phyloP scores from a whole-genome alignment of 176 grass and related monocot species.

The Canna indica region DNA sequence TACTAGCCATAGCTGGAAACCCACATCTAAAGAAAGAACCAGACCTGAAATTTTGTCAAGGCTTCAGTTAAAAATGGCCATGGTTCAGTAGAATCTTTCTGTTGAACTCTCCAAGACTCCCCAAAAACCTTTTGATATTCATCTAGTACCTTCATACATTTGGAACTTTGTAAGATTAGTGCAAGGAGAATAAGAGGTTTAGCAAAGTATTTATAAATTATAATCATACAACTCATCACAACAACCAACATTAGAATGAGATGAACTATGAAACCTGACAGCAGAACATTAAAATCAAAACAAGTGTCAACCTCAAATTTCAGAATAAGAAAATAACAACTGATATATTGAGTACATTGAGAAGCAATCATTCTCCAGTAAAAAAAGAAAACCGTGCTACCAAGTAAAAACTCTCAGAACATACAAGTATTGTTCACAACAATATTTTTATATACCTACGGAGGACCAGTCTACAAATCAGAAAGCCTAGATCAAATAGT shows the following conservation, averaged over 20 bases:
- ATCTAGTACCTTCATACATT: constrained; percentile 75
- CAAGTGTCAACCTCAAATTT: neutral
- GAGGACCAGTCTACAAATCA: neutral
- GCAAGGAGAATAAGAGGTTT: neutral
- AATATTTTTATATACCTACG: neutral
- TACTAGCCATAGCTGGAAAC: neutral
- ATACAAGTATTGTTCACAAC: neutral
- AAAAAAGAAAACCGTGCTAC: neutral
- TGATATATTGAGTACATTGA: neutral
- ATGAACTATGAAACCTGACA: neutral
- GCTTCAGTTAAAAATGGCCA: constrained; percentile 76
- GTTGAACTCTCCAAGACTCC: constrained; percentile 79
- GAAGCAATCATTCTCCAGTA: too few relatives aligned
- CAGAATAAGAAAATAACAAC: neutral
- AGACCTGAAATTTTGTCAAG: constrained; percentile 91
- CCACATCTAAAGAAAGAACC: constrained; percentile 6
- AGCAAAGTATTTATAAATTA: neutral
- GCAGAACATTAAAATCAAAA: neutral
- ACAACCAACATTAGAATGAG: neutral
- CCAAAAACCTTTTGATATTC: constrained; percentile 98
- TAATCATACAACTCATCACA: neutral
- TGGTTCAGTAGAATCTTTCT: constrained; percentile 62
- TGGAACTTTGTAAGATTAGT: neutral
- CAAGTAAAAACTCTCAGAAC: neutral
- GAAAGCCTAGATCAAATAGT: neutral